These are phyloP conservation scores for Boechera stricta DNA, from an alignment of 345 rosid species.

Conservation along the genomic window DNA sequence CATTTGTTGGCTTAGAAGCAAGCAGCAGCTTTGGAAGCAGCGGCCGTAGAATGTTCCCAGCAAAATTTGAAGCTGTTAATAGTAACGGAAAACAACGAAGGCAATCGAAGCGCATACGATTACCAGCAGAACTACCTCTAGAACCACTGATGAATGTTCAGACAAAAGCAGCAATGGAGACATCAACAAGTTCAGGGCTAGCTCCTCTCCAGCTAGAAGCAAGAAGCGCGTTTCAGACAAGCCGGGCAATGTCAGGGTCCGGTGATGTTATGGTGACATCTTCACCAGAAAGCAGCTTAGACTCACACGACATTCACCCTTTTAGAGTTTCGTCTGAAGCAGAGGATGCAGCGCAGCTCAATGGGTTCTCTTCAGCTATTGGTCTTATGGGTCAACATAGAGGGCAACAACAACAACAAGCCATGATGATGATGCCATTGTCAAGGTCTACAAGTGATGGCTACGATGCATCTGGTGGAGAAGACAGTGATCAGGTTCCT, in stretches of 20 bases:
- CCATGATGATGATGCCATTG: constrained; percentile 68
- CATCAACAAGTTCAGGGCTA: constrained; percentile 74
- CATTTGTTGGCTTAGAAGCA: constrained; percentile 59
- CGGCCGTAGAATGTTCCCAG: constrained; percentile 66
- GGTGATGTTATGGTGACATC: constrained; percentile 69
- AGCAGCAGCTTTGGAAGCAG: constrained; percentile 84
- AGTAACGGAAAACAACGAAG: constrained; percentile 51
- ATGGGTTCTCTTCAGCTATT: constrained; percentile 57
- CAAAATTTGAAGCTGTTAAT: constrained; percentile 62
- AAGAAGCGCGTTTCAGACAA: constrained; percentile 90
- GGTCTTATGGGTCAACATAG: constrained; percentile 41
- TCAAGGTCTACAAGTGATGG: constrained; percentile 95
- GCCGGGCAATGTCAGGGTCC: constrained; percentile 81
- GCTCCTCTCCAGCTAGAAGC: constrained; percentile 97
- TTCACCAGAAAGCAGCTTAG: constrained; percentile 97
- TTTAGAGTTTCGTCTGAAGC: constrained; percentile 84
- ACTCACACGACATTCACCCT: constrained; percentile 91
- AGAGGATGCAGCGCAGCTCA: constrained; percentile 68
- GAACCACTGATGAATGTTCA: constrained; percentile 57
- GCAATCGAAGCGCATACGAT: constrained; percentile 67
- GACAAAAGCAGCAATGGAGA: constrained; percentile 60
- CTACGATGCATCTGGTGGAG: constrained; percentile 97
- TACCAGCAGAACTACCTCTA: constrained; percentile 77
- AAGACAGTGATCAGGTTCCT: constrained; percentile 94
- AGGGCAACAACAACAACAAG: constrained; percentile 45